Conservation (phyloP, 2,329 filamentous ascomycete genomes). For the Exophiala phaeomuriformis region DNA sequence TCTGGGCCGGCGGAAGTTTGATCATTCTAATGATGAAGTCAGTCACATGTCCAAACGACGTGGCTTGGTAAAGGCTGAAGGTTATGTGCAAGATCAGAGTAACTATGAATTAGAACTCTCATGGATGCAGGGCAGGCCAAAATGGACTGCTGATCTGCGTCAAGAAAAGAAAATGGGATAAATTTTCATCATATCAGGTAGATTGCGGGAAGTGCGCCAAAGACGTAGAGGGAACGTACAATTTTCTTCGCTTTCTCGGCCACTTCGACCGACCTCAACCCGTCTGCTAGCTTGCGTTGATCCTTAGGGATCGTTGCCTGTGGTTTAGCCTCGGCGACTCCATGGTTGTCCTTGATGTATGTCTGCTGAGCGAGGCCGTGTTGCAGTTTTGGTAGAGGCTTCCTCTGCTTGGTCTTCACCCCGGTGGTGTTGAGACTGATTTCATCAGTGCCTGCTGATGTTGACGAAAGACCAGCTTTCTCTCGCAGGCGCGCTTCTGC, state of each 20-base stretch:
- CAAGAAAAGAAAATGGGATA: conserved; percentile 60
- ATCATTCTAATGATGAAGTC: conserved; percentile 40
- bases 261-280: conserved; percentile 49
- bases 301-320: conserved; percentile 42
- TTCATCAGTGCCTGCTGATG: conserved; percentile 21
- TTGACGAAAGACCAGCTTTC: conserved; percentile 23
- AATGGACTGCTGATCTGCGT: conserved; percentile 68
- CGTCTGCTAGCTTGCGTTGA: conserved; percentile 42
- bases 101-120: conserved; percentile 64
- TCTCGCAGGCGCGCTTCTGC: conserved; percentile 52
- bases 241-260: conserved; percentile 45
- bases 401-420: conserved; percentile 6
- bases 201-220: neutral
- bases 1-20: conserved; percentile 63
- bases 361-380: conserved; percentile 15
- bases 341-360: conserved; percentile 39
- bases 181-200: conserved; percentile 62
- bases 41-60: conserved; percentile 15
- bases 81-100: conserved; percentile 48
- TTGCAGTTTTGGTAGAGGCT: conserved; percentile 21
- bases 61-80: conserved; percentile 10
- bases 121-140: conserved; percentile 69
- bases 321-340: conserved; percentile 48
- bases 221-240: conserved; percentile 37
- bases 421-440: conserved; percentile 12